Evolutionary conservation across 2,329 filamentous ascomycete species (phyloP), one percentile per base, ranked within the genome.

Genomic region (Aspergillus versicolor): DNA sequence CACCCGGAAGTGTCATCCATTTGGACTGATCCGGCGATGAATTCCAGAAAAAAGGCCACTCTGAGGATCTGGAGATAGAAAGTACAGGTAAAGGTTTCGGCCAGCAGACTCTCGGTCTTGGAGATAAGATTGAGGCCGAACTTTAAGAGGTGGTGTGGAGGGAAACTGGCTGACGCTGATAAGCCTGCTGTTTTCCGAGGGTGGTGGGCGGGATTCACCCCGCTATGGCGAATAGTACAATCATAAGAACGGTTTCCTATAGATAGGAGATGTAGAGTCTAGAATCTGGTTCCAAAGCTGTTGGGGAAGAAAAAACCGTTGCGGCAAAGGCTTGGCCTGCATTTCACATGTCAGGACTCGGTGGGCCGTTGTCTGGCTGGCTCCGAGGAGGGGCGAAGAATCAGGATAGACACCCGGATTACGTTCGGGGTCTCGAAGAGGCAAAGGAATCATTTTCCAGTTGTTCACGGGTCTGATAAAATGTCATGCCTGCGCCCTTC

Each of bases 311-410:
- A 30, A 42, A 51, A 49, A 30, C 48, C n/a, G 48, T 42, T 50
- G 48, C 22, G 48, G 21, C 11, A 15, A 21, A 21, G 48, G 30
- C 48, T 50, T 30, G 37, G 48, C 27, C 37, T 50, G 48, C 37
- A 46, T 37, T 56, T 57, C 54, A 57, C 54, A 57, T 57, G 54
- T 51, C 40, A 52, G 27, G 8, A 30, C 8, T 11, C 8, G 8
- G 37, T 32, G 19, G 47, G 27, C 19, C 22, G 27, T 41, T 41
- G 50, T 37, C 41, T 32, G 32, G 21, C 19, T 46, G 17, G 30
- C 13, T 24, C 27, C 27, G 5, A 50, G 34, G 48, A 44, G 21
- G 24, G 42, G 12, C 21, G 22, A 13, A 13, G 42, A 44, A 5
- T 44, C 19, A 21, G 9, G 27, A 30, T 30, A 44, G 12, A 15